phyloP scores from a whole-genome alignment of 805 yeast species.

The Torulaspora indica region DNA sequence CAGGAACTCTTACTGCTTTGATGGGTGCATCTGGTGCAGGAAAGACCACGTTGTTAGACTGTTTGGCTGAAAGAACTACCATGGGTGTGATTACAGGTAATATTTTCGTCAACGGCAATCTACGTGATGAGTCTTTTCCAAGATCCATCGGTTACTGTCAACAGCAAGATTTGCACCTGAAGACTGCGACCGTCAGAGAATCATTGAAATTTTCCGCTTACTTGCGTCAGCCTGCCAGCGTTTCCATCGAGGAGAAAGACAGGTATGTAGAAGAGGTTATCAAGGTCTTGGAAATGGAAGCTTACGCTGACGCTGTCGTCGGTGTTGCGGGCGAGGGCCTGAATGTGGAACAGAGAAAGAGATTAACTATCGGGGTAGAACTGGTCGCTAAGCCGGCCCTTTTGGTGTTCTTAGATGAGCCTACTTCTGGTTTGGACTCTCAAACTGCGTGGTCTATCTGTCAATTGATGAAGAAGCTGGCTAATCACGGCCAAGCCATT shows the following conservation, averaged over 20 bases:
- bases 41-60: constrained; percentile 68
- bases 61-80: constrained; percentile 64
- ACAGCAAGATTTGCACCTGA: constrained; percentile 69
- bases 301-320: constrained; percentile 66
- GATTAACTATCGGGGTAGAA: constrained; percentile 63
- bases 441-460: constrained; percentile 66
- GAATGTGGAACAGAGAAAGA: constrained; percentile 58
- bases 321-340: constrained; percentile 71
- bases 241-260: constrained; percentile 52
- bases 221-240: constrained; percentile 56
- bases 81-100: constrained; percentile 69
- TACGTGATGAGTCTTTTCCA: constrained; percentile 54
- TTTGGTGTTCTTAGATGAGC: constrained; percentile 59
- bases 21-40: constrained; percentile 83
- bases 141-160: constrained; percentile 69
- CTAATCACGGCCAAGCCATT: constrained; percentile 59
- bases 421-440: constrained; percentile 65
- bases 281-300: constrained; percentile 56
- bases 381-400: constrained; percentile 61
- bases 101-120: constrained; percentile 59
- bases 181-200: constrained; percentile 65
- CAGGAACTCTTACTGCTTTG: constrained; percentile 74
- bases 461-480: constrained; percentile 54
- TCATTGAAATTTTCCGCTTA: constrained; percentile 63
- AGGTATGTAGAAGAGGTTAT: constrained; percentile 64